These are phyloP conservation scores for Paraglomus occultum DNA, from an alignment of 192 early-diverging fungal genomes.

Conservation along the genomic window DNA sequence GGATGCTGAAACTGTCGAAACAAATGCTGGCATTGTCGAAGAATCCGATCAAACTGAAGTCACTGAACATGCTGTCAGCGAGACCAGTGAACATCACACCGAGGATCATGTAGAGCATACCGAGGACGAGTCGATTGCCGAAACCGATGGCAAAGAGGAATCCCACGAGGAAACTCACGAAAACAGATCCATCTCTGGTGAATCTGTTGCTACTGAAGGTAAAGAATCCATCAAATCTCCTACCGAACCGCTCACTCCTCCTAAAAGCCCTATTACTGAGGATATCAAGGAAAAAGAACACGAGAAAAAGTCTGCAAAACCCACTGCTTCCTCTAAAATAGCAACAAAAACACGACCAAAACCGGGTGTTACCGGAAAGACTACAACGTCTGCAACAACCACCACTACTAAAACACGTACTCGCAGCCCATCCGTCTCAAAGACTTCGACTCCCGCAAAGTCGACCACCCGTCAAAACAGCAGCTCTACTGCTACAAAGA, in stretches of 20 bases:
- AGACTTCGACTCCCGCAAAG: neutral
- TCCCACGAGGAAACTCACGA: neutral
- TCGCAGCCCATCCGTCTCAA: slow-evolving; percentile 10
- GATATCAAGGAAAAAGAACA: neutral
- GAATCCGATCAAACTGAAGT: no score
- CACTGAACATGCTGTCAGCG: no score
- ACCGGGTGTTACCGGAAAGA: neutral
- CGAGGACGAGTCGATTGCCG: no score
- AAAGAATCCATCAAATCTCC: neutral
- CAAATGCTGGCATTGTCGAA: no score
- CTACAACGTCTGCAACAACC: neutral
- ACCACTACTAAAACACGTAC: slow-evolving; percentile 15
- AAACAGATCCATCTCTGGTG: slow-evolving; percentile 9
- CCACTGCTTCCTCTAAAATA: neutral
- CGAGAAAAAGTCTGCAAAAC: neutral
- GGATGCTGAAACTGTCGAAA: no score
- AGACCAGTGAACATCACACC: no score
- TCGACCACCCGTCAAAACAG: slow-evolving; percentile 5
- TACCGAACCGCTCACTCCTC: slow-evolving; percentile 20
- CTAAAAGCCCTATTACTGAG: slow-evolving; percentile 27
- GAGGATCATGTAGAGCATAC: no score
- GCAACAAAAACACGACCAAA: slow-evolving; percentile 8
- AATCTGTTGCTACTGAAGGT: neutral
- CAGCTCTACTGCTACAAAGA: neutral
- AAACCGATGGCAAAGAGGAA: no score